Evolutionary conservation across 371 early-diverging fungal species (phyloP).

Genomic region (Mucor circinelloides): DNA sequence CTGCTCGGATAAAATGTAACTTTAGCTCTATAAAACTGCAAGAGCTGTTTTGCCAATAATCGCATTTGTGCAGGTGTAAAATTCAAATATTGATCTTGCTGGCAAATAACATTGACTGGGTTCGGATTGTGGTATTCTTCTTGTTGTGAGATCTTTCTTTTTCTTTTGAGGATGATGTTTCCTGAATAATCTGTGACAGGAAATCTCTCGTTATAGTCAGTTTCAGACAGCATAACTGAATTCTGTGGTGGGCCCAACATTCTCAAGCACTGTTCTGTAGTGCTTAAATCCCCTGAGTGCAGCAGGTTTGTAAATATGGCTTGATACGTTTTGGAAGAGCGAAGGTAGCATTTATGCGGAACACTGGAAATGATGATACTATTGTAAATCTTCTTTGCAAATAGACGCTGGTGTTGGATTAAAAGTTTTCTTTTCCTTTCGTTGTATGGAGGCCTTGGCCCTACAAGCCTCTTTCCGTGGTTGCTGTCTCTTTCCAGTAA

Average conservation of each 20-base stretch:
- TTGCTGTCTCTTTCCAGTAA: neutral
- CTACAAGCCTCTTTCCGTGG: neutral
- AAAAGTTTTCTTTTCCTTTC: neutral
- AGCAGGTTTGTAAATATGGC: slow-evolving; percentile 4
- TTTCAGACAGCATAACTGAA: neutral
- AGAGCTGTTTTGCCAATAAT: neutral
- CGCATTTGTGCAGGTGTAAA: neutral
- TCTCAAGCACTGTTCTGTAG: slow-evolving; percentile 7
- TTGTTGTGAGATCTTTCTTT: neutral
- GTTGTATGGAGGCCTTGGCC: neutral
- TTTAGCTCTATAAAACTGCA: neutral
- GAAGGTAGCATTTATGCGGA: neutral
- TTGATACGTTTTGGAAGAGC: slow-evolving; percentile 3
- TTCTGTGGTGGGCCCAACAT: neutral
- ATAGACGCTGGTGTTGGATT: neutral
- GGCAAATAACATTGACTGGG: neutral
- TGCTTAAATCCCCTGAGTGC: neutral
- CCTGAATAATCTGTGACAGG: neutral
- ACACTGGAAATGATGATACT: neutral
- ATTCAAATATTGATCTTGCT: neutral
- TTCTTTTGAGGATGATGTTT: neutral
- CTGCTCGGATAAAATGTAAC: neutral
- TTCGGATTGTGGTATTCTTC: neutral
- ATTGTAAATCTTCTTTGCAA: neutral
- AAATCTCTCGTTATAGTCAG: neutral